Percentiles rank a stretch among this genome's conserved stretches.
Conservation (phyloP, 140 eudicot species). For the Stevia rebaudiana region DNA sequence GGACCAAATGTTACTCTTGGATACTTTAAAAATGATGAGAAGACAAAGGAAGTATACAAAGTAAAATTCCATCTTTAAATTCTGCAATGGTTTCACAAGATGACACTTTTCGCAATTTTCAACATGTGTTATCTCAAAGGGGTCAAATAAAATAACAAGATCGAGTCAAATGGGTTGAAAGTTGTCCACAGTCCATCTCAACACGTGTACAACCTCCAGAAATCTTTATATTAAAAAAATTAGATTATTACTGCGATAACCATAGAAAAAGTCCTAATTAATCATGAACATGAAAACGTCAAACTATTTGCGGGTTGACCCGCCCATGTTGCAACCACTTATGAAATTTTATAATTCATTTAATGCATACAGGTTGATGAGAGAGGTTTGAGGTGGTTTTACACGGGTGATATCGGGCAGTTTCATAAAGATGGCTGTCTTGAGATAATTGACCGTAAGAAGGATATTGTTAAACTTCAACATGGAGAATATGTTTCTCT, state of each 20-base stretch:
- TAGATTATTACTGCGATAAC: neutral
- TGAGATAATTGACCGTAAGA: constrained; percentile 90
- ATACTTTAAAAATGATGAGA: constrained; percentile 77
- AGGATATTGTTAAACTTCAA: constrained; percentile 94
- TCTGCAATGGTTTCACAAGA: neutral
- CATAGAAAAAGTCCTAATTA: neutral
- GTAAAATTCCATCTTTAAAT: constrained; percentile 34
- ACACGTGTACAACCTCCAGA: neutral
- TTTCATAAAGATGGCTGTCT: constrained; percentile 94
- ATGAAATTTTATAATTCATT: neutral
- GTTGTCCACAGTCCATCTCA: neutral
- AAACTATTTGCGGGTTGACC: too few species aligned
- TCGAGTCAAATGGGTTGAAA: neutral
- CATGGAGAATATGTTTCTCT: constrained; percentile 97
- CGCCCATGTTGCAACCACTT: neutral
- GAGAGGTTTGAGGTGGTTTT: constrained; percentile 96
- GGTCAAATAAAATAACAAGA: neutral
- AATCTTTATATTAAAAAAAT: neutral
- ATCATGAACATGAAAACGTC: neutral
- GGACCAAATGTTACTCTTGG: constrained; percentile 95
- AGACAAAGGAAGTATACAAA: constrained; percentile 90
- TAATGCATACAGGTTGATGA: constrained; percentile 63
- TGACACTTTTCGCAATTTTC: neutral
- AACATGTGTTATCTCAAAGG: neutral
- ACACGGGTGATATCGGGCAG: constrained; percentile 87